Percentiles rank a stretch among this genome's conserved stretches.
Evolutionary conservation across 177 flowering plant genomes (phyloP).

Genomic region (Vitis hybrid): DNA sequence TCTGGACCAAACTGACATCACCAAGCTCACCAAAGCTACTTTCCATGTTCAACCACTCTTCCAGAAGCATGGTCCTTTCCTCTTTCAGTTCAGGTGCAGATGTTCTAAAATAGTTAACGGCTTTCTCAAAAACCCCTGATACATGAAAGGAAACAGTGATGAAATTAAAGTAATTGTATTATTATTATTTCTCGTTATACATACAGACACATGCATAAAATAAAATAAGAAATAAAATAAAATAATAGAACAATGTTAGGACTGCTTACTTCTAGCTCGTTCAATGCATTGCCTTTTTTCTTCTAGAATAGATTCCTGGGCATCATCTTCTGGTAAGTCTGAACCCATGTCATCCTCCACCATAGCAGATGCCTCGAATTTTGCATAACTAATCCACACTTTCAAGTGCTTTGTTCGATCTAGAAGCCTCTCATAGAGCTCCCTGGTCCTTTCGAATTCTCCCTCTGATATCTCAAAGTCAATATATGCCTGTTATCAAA

Average conservation of each 20-base stretch:
- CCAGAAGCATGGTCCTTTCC: constrained; percentile 89
- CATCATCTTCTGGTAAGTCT: constrained; percentile 34
- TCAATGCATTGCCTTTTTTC: constrained; percentile 46
- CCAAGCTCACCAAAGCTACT: constrained; percentile 69
- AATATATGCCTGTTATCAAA: constrained; percentile 72
- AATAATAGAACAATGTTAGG: background rate
- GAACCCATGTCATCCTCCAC: constrained; percentile 32
- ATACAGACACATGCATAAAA: background rate
- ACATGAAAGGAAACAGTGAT: background rate
- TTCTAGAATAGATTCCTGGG: constrained; percentile 23
- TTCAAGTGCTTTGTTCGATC: constrained; percentile 90
- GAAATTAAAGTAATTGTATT: background rate
- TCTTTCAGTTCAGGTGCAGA: constrained; percentile 88
- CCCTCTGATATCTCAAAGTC: constrained; percentile 87
- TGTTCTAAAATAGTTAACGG: constrained; percentile 64
- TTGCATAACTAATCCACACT: constrained; percentile 93
- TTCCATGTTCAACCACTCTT: constrained; percentile 83
- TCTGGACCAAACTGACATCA: constrained; percentile 61
- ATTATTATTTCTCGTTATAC: background rate
- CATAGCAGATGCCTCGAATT: constrained; percentile 74
- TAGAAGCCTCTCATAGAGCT: constrained; percentile 79
- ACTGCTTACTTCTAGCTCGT: constrained; percentile 62
- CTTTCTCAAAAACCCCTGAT: constrained; percentile 80
- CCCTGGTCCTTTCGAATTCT: constrained; percentile 71
- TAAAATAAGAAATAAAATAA: background rate